Base-by-base conservation (phyloP, 2,329 filamentous ascomycete genomes). In the Meredithiella fracta region DNA sequence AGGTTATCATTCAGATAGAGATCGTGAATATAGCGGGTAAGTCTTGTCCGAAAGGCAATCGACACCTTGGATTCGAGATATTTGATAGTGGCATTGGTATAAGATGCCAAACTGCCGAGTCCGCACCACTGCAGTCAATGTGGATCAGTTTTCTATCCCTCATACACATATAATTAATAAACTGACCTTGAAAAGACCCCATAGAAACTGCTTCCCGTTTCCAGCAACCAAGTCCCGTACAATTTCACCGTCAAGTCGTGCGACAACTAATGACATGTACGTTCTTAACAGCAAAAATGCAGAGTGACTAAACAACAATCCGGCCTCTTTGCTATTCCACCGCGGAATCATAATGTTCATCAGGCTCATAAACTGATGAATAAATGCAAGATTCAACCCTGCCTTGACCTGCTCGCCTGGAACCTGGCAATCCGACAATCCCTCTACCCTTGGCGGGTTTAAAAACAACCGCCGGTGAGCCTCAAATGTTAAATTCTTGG, bases 11-110 rank as follows among this genome's bases (percentile, higher is more conserved):
- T 95, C 15, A 98, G 77, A 64, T 98, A 98, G 7, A 98, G 72
- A 64, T 98, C 92, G 68, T 98, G 92, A 55, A 98, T 95, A 67
- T 98, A 98, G 62, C 92, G 77, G 1, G 92, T 98, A 14, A 98
- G 75, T 9, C 92, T 81, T 3, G 92, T 98, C 44, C 92, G 83
- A 76, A 98, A 98, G 34, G 94, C 91, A 62, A 98, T 98, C 5
- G 91, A 95, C 55, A 98, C 89, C 72, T 98, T 98, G 53, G 87
- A 91, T 69, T 98, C 91, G 60, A 98, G 77, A 70, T 86, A 98
- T 69, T 97, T 97, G 74, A 98, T 98, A 85, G 94, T 96, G 55
- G 91, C 89, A 68, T 98, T 98, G 53, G 91, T 96, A 65, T 98
- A 98, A 0, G 91, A 94, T 7, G 90, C 91, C 60, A 97, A 82